These are phyloP conservation scores for Halophytophthora polymorphica DNA, from an alignment of 352 stramenopile genomes.

Conservation along the genomic window DNA sequence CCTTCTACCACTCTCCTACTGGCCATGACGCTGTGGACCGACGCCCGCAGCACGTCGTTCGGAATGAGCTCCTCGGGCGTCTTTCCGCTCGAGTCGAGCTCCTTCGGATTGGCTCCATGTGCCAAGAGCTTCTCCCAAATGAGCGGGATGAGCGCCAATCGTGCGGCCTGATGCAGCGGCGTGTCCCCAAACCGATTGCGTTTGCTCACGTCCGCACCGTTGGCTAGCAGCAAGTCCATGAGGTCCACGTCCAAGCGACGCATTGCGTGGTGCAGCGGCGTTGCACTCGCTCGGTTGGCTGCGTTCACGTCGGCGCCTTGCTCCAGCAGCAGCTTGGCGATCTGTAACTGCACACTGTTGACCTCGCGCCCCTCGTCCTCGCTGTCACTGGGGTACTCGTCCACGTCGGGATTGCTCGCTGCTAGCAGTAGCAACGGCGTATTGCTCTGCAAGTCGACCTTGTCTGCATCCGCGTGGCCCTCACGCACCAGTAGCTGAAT, in stretches of 20 bases:
- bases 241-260: slow-evolving; percentile 28
- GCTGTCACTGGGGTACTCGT: slow-evolving; percentile 20
- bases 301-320: slow-evolving; percentile 26
- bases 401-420: slow-evolving; percentile 23
- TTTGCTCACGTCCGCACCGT: slow-evolving; percentile 27
- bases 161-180: slow-evolving; percentile 27
- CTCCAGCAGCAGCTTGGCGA: slow-evolving; percentile 24
- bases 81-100: slow-evolving; percentile 17
- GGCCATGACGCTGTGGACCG: slow-evolving; percentile 18
- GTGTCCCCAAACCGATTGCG: slow-evolving; percentile 31
- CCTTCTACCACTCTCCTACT: too few relatives aligned
- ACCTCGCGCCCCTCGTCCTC: slow-evolving; percentile 17
- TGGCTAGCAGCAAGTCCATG: slow-evolving; percentile 24
- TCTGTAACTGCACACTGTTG: slow-evolving; percentile 13
- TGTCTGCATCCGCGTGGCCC: slow-evolving; percentile 24
- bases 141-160: slow-evolving; percentile 22
- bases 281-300: slow-evolving; percentile 14
- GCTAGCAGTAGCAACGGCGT: slow-evolving; percentile 23
- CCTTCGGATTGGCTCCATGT: slow-evolving; percentile 17
- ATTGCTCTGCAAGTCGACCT: slow-evolving; percentile 24
- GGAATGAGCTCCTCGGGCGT: slow-evolving; percentile 33
- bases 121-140: slow-evolving; percentile 29
- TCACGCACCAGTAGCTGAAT: slow-evolving; percentile 22
- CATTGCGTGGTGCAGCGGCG: slow-evolving; percentile 30
- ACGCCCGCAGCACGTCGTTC: slow-evolving; percentile 21